Conservation (phyloP, 441 rosid genomes). For the Eutrema salsugineum region DNA sequence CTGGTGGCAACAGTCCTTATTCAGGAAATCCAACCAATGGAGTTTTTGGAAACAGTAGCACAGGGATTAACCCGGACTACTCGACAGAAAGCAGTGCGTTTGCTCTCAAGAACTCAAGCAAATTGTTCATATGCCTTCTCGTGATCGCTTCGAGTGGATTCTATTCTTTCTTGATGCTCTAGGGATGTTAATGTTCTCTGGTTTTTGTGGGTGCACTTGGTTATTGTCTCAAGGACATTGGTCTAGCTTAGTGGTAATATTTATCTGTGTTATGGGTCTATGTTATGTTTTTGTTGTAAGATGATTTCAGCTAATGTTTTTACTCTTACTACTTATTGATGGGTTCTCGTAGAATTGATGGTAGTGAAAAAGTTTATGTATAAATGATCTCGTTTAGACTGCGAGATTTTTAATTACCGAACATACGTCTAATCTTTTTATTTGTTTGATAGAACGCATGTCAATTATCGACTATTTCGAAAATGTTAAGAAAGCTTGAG, state of each 20-base stretch:
- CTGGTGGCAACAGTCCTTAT: constrained; percentile 45
- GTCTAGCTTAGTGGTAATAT: constrained; percentile 39
- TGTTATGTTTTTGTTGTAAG: constrained; percentile 26
- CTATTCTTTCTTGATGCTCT: constrained; percentile 38
- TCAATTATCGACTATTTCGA: background rate
- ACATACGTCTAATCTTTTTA: background rate
- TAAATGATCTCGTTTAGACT: constrained; percentile 17
- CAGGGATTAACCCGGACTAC: constrained; percentile 61
- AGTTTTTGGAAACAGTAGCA: constrained; percentile 54
- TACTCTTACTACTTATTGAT: constrained; percentile 7
- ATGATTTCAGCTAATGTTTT: constrained; percentile 14
- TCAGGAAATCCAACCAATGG: constrained; percentile 55
- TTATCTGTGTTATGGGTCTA: constrained; percentile 14
- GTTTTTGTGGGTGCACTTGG: constrained; percentile 28
- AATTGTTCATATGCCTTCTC: constrained; percentile 10
- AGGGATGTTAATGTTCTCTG: background rate
- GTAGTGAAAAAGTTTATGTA: constrained; percentile 2
- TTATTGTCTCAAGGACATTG: constrained; percentile 29
- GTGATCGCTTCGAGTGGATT: constrained; percentile 25
- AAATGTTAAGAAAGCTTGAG: background rate
- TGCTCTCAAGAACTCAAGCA: constrained; percentile 23
- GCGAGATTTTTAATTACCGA: background rate
- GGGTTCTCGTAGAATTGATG: constrained; percentile 5
- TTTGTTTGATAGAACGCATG: background rate
- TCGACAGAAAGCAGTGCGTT: constrained; percentile 40